These are phyloP conservation scores for Brasenia schreberi DNA, from an alignment of 164 flowering plant genomes.

Conservation along the genomic window DNA sequence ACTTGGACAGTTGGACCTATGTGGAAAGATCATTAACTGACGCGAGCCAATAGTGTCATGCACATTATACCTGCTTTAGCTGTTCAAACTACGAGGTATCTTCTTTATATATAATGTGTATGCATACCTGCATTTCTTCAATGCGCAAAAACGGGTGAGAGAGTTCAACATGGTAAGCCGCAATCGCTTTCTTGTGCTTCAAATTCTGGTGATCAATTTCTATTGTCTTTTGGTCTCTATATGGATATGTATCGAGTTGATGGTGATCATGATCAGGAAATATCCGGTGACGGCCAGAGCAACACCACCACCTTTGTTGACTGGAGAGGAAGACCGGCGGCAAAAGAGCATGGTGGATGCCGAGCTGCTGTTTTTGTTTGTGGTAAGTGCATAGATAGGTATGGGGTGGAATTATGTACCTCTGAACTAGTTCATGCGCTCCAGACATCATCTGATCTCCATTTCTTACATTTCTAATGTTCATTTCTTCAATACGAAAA, in stretches of 20 bases:
- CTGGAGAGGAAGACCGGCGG: slow-evolving; percentile 19
- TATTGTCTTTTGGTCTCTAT: not conserved
- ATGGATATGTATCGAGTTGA: not conserved
- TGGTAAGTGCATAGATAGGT: slow-evolving; percentile 9
- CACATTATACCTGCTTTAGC: too few relatives aligned
- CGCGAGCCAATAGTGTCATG: too few relatives aligned
- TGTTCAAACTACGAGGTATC: too few relatives aligned
- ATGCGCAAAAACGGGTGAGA: too few relatives aligned
- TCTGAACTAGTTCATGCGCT: too few relatives aligned
- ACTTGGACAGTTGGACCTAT: too few relatives aligned
- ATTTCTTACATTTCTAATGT: not conserved
- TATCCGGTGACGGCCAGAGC: not conserved
- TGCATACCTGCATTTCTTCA: too few relatives aligned
- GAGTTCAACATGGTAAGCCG: not conserved
- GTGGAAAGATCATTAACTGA: too few relatives aligned
- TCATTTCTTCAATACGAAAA: too few relatives aligned
- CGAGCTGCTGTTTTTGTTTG: slow-evolving; percentile 20
- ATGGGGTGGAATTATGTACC: too few relatives aligned
- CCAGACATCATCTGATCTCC: not conserved
- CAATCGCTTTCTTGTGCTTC: not conserved
- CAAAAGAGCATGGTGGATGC: slow-evolving; percentile 14
- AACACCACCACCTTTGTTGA: slow-evolving; percentile 6
- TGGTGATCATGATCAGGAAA: not conserved
- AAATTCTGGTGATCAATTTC: not conserved
- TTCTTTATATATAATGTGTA: too few relatives aligned